Evolutionary conservation across 2,329 filamentous ascomycete genomes (phyloP), one percentile per base, ranked within the genome.

Genomic region (Cryphonectria japonica): DNA sequence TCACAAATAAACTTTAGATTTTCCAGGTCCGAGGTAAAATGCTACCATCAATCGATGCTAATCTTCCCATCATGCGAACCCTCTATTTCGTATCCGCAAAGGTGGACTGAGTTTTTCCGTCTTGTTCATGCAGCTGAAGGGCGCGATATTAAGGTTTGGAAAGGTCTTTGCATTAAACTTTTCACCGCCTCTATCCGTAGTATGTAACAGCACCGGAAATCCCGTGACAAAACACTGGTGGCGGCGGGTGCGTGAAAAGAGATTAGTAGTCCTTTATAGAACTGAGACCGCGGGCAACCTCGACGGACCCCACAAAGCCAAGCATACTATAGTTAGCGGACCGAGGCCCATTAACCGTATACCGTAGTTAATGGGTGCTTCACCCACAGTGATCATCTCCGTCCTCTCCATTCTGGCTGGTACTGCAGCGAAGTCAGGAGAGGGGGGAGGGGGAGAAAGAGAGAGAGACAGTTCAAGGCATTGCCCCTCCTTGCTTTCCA

Each of bases 221-320:
- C 54, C 54, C 54, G 54, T 16, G 26, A 13, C 14, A 16, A 59
- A 59, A 59, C 14, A 14, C 54, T 59, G 29, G 37, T 39, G 37
- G 37, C 7, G 37, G 54, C 50, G n/a, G 26, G 4, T 57, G 52
- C 52, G 52, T 57, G 52, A 57, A 32, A 32, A 32, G 54, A 59
- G 54, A 59, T 59, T 59, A 59, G 16, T 59, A 59, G 54, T 59
- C 54, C 54, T 34, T 29, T 19, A 34, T 59, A 59, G 54, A 59
- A 32, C 54, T 32, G 54, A 32, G 54, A 29, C 54, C 54, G 54
- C 13, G 13, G 54, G 14, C 26, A 32, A 8, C 29, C 19, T 9
- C 29, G 34, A 5, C 29, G 54, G 16, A 59, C 54, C 54, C 54
- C 54, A 59, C 54, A 59, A 11, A 8, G 54, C 26, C 54, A 59